Evolutionary conservation across 371 early-diverging fungal genomes (phyloP).

Genomic region (Racocetra persica): DNA sequence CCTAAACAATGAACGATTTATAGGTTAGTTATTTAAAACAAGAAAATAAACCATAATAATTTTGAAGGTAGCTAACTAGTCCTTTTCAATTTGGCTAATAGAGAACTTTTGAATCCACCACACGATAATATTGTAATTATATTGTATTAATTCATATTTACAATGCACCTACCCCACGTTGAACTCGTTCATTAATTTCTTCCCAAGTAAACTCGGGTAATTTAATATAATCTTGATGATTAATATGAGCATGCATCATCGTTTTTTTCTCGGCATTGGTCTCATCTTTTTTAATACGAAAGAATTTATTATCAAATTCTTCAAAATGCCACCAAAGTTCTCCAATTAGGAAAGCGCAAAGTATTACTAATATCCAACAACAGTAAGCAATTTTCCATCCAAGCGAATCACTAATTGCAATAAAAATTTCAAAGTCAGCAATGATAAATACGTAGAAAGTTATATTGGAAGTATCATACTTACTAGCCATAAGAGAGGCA

Average conservation of each 20-base stretch:
- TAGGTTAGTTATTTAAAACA: too few species aligned
- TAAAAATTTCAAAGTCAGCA: background rate
- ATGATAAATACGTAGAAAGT: background rate
- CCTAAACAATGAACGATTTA: conserved; percentile 1
- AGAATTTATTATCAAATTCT: background rate
- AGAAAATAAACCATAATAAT: too few species aligned
- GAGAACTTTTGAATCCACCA: too few species aligned
- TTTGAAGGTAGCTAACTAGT: too few species aligned
- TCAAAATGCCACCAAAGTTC: background rate
- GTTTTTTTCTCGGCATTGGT: too few species aligned
- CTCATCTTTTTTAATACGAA: too few species aligned
- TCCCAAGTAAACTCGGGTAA: conserved; percentile 30
- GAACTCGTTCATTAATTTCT: conserved; percentile 41
- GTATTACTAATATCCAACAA: background rate
- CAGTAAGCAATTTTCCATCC: background rate
- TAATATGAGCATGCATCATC: too few species aligned
- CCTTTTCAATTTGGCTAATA: too few species aligned
- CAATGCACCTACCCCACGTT: background rate
- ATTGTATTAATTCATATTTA: background rate
- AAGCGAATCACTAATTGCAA: background rate
- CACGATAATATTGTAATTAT: too few species aligned
- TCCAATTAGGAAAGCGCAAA: background rate
- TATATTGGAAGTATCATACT: background rate
- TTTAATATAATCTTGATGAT: background rate
- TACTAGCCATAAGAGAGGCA: background rate